Conservation (phyloP, 345 rosid genomes). For the Camelina neglecta region DNA sequence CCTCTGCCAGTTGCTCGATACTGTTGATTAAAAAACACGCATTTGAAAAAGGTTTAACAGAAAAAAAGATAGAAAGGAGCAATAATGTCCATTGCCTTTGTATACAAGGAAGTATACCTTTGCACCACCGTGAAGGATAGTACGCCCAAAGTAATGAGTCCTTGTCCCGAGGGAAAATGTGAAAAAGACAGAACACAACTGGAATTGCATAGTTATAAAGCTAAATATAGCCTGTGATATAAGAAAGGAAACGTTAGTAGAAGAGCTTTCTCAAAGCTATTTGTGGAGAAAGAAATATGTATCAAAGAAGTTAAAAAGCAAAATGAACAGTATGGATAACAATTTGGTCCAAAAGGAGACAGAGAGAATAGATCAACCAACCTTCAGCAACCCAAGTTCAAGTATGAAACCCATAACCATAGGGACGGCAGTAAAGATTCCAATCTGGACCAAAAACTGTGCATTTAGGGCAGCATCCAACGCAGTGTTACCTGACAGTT, state of each 20-base stretch:
- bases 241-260: slow-evolving; percentile 5
- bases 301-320: slow-evolving; percentile 6
- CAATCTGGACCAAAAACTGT: slow-evolving; percentile 97
- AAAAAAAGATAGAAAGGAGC: background rate
- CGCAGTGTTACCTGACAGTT: slow-evolving; percentile 72
- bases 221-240: slow-evolving; percentile 89
- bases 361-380: slow-evolving; percentile 45
- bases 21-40: slow-evolving; percentile 53
- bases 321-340: background rate
- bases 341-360: slow-evolving; percentile 11
- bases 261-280: slow-evolving; percentile 20
- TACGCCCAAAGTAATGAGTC: slow-evolving; percentile 99
- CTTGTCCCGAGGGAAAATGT: slow-evolving; percentile 96
- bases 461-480: slow-evolving; percentile 91
- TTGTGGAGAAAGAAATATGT: slow-evolving; percentile 7
- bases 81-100: slow-evolving; percentile 12
- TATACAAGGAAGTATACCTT: slow-evolving; percentile 55
- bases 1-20: slow-evolving; percentile 99
- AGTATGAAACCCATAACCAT: slow-evolving; percentile 99
- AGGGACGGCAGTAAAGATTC: slow-evolving; percentile 96
- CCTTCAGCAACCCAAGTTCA: slow-evolving; percentile 91
- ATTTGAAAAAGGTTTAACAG: slow-evolving; percentile 18
- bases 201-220: slow-evolving; percentile 97
- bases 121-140: slow-evolving; percentile 99
- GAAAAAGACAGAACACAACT: slow-evolving; percentile 96